A percentile compares a stretch with the other conserved stretches of the same genome.
Conservation (phyloP, 2,329 filamentous ascomycete genomes). For the Hymenoscyphus occultus region DNA sequence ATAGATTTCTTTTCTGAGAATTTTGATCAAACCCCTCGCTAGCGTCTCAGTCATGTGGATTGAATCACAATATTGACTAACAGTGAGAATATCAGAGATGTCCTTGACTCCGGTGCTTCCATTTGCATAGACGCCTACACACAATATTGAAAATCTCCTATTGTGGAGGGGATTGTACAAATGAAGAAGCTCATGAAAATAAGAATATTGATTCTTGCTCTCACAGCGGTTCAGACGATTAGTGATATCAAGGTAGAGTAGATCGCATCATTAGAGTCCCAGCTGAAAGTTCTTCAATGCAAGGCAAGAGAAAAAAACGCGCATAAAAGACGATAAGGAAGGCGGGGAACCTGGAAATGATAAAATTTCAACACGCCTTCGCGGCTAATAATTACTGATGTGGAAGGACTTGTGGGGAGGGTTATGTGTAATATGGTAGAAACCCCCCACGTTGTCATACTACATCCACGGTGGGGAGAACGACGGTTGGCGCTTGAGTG, state of each 20-base stretch:
- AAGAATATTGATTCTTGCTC: background rate
- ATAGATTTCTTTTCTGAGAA: background rate
- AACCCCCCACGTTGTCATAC: background rate
- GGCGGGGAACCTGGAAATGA: slow-evolving; percentile 2
- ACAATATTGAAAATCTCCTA: background rate
- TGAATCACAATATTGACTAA: background rate
- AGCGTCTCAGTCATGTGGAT: background rate
- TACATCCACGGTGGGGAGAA: background rate
- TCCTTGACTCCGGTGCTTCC: background rate
- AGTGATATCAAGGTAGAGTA: background rate
- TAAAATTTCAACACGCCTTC: background rate
- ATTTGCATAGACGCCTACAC: background rate
- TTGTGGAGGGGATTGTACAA: background rate
- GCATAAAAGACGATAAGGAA: slow-evolving; percentile 4
- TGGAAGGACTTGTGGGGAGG: background rate
- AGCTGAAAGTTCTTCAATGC: background rate
- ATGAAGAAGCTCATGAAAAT: background rate
- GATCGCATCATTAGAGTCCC: background rate
- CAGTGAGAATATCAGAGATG: background rate
- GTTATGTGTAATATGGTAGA: background rate
- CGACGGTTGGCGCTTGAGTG: background rate
- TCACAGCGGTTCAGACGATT: background rate
- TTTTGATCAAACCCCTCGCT: background rate
- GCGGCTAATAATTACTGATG: background rate
- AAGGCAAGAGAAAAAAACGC: background rate